Evolutionary conservation across 345 rosid genomes (phyloP).

Genomic region (Eutrema japonicum): DNA sequence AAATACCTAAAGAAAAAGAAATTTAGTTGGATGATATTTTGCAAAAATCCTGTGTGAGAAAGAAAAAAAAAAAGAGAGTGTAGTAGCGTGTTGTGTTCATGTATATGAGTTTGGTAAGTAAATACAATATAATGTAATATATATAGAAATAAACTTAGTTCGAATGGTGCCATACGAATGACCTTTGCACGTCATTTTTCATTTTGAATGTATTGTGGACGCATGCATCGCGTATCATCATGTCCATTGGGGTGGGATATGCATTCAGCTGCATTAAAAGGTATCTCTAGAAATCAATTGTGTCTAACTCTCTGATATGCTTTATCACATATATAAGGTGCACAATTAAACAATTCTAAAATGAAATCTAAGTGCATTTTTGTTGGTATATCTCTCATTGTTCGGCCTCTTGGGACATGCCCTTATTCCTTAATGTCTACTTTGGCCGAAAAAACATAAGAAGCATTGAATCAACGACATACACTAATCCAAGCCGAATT

Average conservation of each 20-base stretch:
- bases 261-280: constrained; percentile 5
- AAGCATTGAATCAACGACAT: not conserved
- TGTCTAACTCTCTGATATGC: not conserved
- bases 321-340: not conserved
- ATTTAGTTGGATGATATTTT: too few species aligned
- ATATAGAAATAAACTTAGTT: not conserved
- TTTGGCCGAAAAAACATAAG: not conserved
- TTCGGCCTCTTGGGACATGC: not conserved
- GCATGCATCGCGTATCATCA: not conserved
- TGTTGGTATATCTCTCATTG: not conserved
- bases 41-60: too few species aligned
- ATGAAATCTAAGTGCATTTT: not conserved
- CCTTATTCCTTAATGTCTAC: not conserved
- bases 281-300: not conserved
- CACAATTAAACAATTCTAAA: not conserved
- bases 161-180: not conserved
- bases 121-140: not conserved
- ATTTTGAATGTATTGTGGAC: not conserved
- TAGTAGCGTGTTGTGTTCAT: too few species aligned
- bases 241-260: not conserved
- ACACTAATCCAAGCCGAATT: not conserved
- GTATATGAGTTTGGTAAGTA: not conserved
- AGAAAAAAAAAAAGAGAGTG: too few species aligned
- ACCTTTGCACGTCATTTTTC: not conserved
- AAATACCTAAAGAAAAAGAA: too few species aligned